Conservation (phyloP, 2,329 filamentous ascomycete species). For the Neocatenulostroma microsporum region DNA sequence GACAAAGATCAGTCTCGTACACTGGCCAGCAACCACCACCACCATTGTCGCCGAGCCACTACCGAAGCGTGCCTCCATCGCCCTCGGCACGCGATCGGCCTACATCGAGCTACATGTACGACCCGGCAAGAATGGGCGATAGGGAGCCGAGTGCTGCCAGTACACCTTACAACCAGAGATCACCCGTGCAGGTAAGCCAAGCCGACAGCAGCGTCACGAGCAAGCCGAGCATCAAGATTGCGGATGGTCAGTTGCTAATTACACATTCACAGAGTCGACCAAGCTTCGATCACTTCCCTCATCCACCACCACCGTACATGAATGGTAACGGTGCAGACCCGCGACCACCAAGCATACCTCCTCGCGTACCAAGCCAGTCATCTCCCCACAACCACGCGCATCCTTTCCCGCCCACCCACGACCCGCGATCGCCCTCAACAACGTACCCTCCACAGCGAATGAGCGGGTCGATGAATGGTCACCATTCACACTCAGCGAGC, state of each 20-base stretch:
- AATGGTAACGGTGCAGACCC: slow-evolving; percentile 19
- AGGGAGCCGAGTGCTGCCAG: slow-evolving; percentile 22
- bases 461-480: too few species aligned
- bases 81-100: slow-evolving; percentile 32
- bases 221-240: too few species aligned
- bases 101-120: slow-evolving; percentile 43
- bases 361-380: slow-evolving; percentile 16
- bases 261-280: slow-evolving; percentile 16
- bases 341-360: slow-evolving; percentile 11
- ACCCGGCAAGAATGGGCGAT: slow-evolving; percentile 39
- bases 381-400: slow-evolving; percentile 23
- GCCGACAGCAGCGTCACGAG: background rate
- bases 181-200: slow-evolving; percentile 22
- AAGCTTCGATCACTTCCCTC: slow-evolving; percentile 13
- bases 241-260: too few species aligned
- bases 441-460: slow-evolving; percentile 22
- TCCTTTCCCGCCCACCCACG: slow-evolving; percentile 22
- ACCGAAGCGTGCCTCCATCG: slow-evolving; percentile 2
- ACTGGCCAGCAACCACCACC: slow-evolving; percentile 3
- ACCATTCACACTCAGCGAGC: slow-evolving; percentile 21
- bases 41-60: background rate
- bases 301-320: slow-evolving; percentile 14
- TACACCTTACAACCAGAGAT: slow-evolving; percentile 31
- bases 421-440: slow-evolving; percentile 24
- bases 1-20: background rate